phyloP scores from a whole-genome alignment of 1,284 basidiomycete species.

The Leccinum angustisporum region DNA sequence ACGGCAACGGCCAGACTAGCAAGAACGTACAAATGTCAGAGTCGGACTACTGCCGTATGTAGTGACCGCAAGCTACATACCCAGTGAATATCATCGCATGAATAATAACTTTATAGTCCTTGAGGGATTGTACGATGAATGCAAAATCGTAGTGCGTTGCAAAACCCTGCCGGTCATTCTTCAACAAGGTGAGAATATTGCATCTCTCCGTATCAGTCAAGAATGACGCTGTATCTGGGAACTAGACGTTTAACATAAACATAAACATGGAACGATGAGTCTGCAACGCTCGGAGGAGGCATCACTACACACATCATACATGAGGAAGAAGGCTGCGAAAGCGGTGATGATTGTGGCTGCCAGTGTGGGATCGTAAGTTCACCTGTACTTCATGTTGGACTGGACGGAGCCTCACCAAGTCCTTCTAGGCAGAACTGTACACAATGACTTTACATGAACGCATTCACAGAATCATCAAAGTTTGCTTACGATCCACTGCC shows the following conservation, averaged over 20 bases:
- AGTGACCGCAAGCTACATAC: constrained; percentile 25
- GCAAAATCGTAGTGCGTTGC: constrained; percentile 36
- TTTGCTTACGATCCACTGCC: constrained; percentile 52
- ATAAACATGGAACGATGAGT: not conserved
- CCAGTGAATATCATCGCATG: constrained; percentile 47
- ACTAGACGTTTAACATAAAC: constrained; percentile 36
- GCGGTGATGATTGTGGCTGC: constrained; percentile 42
- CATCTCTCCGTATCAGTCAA: constrained; percentile 39
- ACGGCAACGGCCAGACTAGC: constrained; percentile 47
- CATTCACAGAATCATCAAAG: not conserved
- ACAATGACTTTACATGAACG: constrained; percentile 4
- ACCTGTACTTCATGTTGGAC: not conserved
- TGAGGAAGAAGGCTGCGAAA: constrained; percentile 40
- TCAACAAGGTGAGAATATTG: constrained; percentile 38
- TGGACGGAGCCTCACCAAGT: constrained; percentile 19
- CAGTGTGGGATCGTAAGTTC: constrained; percentile 4
- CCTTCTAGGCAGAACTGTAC: constrained; percentile 37
- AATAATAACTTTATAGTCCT: constrained; percentile 46
- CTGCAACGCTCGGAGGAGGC: not conserved
- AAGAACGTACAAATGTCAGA: constrained; percentile 15
- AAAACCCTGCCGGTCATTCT: constrained; percentile 38
- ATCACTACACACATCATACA: constrained; percentile 40
- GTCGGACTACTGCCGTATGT: not conserved
- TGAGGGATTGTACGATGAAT: constrained; percentile 42
- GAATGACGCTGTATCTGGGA: constrained; percentile 48